phyloP scores from a whole-genome alignment of 2,329 filamentous ascomycete genomes.

The Zelopaecilomyces penicillatus region DNA sequence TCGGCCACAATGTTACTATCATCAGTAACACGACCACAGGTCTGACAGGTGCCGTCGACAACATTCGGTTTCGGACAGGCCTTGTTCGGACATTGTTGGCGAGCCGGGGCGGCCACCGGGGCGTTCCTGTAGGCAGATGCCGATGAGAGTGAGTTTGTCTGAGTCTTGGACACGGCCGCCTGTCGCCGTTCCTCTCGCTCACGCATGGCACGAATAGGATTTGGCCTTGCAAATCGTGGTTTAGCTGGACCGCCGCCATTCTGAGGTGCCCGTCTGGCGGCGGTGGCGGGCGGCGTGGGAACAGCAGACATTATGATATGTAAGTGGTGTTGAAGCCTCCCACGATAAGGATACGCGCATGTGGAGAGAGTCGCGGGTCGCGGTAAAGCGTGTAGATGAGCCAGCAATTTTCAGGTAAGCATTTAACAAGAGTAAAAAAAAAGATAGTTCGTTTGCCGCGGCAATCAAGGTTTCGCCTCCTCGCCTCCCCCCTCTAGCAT shows the following conservation, averaged over 20 bases:
- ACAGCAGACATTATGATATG: slow-evolving; percentile 36
- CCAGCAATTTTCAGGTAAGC: background rate
- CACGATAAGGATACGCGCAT: too few species aligned
- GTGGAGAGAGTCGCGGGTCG: background rate
- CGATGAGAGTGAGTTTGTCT: slow-evolving; percentile 18
- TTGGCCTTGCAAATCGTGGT: slow-evolving; percentile 36
- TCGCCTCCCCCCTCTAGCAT: too few species aligned
- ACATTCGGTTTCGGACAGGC: slow-evolving; percentile 53
- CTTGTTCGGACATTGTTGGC: slow-evolving; percentile 49
- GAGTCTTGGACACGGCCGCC: slow-evolving; percentile 22
- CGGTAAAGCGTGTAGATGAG: slow-evolving; percentile 6
- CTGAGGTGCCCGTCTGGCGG: slow-evolving; percentile 23
- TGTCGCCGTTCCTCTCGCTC: slow-evolving; percentile 41
- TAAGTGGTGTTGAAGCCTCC: background rate
- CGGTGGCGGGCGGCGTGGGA: slow-evolving; percentile 24
- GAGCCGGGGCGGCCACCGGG: slow-evolving; percentile 25
- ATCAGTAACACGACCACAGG: slow-evolving; percentile 76
- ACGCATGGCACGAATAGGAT: slow-evolving; percentile 42
- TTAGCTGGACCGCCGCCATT: slow-evolving; percentile 20
- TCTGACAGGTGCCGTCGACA: slow-evolving; percentile 63
- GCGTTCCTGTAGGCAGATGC: slow-evolving; percentile 19
- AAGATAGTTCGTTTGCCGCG: too few species aligned
- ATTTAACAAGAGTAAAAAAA: too few species aligned
- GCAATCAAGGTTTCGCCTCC: too few species aligned
- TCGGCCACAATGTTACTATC: slow-evolving; percentile 88